phyloP scores from a whole-genome alignment of 768 basidiomycete species.

The Grammothele lineata region DNA sequence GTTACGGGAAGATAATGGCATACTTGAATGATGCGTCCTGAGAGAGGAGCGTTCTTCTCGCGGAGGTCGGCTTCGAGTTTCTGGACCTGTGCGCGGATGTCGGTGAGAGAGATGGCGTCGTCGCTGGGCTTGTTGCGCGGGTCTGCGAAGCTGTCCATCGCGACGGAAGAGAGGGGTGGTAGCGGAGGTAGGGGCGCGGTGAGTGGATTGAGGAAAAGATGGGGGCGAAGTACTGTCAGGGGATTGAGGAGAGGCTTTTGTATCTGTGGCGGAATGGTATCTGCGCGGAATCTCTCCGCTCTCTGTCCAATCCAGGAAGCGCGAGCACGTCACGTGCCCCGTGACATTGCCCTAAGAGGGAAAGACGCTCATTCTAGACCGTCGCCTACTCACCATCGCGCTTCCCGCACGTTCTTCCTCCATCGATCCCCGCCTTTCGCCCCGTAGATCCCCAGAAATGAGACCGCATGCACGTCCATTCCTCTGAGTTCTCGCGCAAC shows the following conservation, averaged over 20 bases:
- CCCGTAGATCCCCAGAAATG: background rate
- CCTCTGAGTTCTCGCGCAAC: background rate
- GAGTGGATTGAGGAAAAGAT: background rate
- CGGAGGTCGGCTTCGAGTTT: slow-evolving; percentile 70
- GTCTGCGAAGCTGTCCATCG: slow-evolving; percentile 72
- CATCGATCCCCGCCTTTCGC: background rate
- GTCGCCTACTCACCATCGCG: slow-evolving; percentile 10
- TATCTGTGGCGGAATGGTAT: slow-evolving; percentile 1
- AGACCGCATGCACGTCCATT: background rate
- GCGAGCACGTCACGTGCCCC: slow-evolving; percentile 12
- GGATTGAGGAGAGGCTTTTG: slow-evolving; percentile 1
- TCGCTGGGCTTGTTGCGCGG: slow-evolving; percentile 34
- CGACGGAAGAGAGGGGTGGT: background rate
- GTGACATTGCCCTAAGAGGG: slow-evolving; percentile 6
- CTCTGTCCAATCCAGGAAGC: slow-evolving; percentile 12
- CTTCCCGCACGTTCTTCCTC: background rate
- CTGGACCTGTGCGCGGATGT: slow-evolving; percentile 69
- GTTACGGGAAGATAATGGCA: slow-evolving; percentile 85
- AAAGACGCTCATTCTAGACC: slow-evolving; percentile 12
- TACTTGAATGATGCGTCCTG: slow-evolving; percentile 88
- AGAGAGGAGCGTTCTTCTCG: slow-evolving; percentile 66
- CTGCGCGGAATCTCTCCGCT: slow-evolving; percentile 9
- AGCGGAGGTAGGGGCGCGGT: background rate
- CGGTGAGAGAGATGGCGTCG: slow-evolving; percentile 57
- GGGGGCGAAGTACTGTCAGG: background rate